Conservation (phyloP, 306 rosid species). For the Morella rubra region DNA sequence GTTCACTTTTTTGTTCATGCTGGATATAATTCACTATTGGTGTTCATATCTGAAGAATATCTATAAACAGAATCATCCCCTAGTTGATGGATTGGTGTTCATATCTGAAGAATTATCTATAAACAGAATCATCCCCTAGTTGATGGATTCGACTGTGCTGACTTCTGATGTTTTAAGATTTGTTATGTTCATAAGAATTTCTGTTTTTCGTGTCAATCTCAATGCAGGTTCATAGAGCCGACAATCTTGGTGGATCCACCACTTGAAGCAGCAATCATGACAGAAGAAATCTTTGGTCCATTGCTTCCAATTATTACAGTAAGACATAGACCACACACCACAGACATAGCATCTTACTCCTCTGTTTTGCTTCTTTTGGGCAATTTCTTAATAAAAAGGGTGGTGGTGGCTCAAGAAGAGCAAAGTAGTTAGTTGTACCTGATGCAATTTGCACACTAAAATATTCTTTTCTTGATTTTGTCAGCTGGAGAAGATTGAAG, state of each 20-base stretch:
- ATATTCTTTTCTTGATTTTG: slow-evolving; percentile 3
- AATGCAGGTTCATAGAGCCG: slow-evolving; percentile 75
- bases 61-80: too few relatives aligned
- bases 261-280: slow-evolving; percentile 55
- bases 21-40: not conserved
- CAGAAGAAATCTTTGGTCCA: slow-evolving; percentile 81
- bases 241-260: slow-evolving; percentile 79
- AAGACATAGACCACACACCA: slow-evolving; percentile 14
- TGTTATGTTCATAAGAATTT: too few relatives aligned
- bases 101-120: too few relatives aligned
- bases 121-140: not conserved
- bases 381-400: not conserved
- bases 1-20: not conserved
- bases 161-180: too few relatives aligned
- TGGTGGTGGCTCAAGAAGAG: not conserved
- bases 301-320: slow-evolving; percentile 74
- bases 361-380: not conserved
- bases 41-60: too few relatives aligned
- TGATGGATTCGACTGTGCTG: not conserved
- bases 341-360: not conserved
- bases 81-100: too few relatives aligned
- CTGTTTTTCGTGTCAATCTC: not conserved
- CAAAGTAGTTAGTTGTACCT: not conserved
- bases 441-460: not conserved
- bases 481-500: slow-evolving; percentile 75